These are phyloP conservation scores for Gymnopilus junonius DNA, from an alignment of 768 basidiomycete species.

Conservation along the genomic window DNA sequence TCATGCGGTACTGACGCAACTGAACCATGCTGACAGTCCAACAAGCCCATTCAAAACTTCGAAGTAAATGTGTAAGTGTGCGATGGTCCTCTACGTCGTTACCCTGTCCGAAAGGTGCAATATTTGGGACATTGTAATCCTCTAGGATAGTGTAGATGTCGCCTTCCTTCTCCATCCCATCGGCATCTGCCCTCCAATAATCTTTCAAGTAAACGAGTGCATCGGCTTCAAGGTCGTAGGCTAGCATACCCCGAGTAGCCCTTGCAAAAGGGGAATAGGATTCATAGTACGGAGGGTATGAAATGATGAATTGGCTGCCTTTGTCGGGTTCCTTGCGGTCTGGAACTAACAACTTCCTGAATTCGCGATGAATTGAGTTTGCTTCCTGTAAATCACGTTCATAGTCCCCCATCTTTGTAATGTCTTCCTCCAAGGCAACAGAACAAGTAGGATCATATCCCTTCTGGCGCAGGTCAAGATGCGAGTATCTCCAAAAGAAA, in stretches of 20 bases:
- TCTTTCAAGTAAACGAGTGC: constrained; percentile 32
- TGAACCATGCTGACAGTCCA: background rate
- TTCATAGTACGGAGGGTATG: constrained; percentile 6
- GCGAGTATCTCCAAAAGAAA: constrained; percentile 31
- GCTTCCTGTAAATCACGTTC: background rate
- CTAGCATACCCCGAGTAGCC: constrained; percentile 23
- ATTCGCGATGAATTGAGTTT: background rate
- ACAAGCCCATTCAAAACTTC: background rate
- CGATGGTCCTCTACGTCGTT: constrained; percentile 21
- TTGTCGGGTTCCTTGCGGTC: constrained; percentile 9
- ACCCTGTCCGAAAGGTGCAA: constrained; percentile 25
- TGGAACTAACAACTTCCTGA: constrained; percentile 4
- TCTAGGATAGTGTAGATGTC: constrained; percentile 22
- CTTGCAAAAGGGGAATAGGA: constrained; percentile 23
- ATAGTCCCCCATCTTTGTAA: background rate
- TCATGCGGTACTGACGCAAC: constrained; percentile 11
- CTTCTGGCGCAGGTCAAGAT: constrained; percentile 9
- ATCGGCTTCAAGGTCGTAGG: constrained; percentile 12
- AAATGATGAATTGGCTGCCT: constrained; percentile 9
- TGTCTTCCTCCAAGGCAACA: background rate
- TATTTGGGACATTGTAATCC: constrained; percentile 13
- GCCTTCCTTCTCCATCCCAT: constrained; percentile 19
- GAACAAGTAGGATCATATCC: constrained; percentile 25
- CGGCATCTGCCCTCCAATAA: constrained; percentile 23
- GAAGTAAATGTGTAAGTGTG: background rate